phyloP scores from a whole-genome alignment of 257 asterid genomes.

The Jasminum sambac region DNA sequence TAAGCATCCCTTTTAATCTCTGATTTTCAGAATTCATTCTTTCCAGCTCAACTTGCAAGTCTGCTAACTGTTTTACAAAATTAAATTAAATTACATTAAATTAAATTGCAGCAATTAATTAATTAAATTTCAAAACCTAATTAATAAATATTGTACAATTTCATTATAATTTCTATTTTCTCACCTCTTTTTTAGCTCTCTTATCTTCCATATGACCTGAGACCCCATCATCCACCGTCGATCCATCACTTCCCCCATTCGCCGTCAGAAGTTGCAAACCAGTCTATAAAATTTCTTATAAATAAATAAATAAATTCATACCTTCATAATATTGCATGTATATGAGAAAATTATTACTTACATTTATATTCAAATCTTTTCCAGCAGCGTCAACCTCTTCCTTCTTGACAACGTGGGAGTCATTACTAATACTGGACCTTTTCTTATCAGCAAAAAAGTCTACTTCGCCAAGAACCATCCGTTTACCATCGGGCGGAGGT shows the following conservation, averaged over 20 bases:
- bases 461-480: slow-evolving; percentile 49
- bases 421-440: slow-evolving; percentile 18
- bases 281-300: slow-evolving; percentile 51
- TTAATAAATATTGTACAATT: neutral
- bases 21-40: slow-evolving; percentile 71
- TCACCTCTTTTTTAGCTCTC: slow-evolving; percentile 65
- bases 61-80: slow-evolving; percentile 40
- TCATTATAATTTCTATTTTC: neutral
- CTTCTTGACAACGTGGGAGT: slow-evolving; percentile 42
- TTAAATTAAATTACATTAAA: too few species aligned
- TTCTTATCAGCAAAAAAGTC: slow-evolving; percentile 73
- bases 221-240: slow-evolving; percentile 75
- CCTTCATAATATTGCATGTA: neutral
- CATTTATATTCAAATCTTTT: slow-evolving; percentile 46
- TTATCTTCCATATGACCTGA: slow-evolving; percentile 48
- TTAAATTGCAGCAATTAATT: neutral
- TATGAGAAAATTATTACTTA: slow-evolving; percentile 31
- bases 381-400: slow-evolving; percentile 33
- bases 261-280: slow-evolving; percentile 85
- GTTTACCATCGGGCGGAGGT: slow-evolving; percentile 30
- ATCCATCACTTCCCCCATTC: slow-evolving; percentile 80
- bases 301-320: neutral
- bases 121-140: neutral
- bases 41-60: slow-evolving; percentile 59
- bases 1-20: slow-evolving; percentile 71